Conservation (phyloP, 2,329 filamentous ascomycete species). For the Pezicula neosporulosa region DNA sequence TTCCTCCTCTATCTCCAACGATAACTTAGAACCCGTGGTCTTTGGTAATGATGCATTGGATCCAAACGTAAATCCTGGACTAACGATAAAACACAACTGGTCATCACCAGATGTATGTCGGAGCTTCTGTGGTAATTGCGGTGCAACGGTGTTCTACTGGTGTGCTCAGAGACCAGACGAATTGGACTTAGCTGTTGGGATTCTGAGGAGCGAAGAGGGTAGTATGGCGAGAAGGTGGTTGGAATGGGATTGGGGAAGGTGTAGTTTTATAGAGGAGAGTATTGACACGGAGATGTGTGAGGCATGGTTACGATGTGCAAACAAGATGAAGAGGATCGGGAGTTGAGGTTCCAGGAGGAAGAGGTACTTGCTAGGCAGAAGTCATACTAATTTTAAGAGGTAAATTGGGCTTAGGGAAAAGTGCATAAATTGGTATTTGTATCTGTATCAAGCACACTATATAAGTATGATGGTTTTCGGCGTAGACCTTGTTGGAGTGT, state of each 20-base stretch:
- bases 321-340: background rate
- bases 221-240: constrained; percentile 8
- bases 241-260: constrained; percentile 6
- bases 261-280: constrained; percentile 6
- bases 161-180: constrained; percentile 2
- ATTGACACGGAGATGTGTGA: constrained; percentile 5
- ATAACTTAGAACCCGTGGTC: background rate
- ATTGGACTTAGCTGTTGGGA: constrained; percentile 7
- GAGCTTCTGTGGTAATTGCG: constrained; percentile 6
- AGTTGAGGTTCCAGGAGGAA: background rate
- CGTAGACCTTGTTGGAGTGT: too few species aligned
- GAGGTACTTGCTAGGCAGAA: background rate
- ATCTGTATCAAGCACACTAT: too few species aligned
- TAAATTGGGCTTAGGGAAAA: too few species aligned
- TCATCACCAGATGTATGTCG: constrained; percentile 4
- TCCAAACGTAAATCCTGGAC: background rate
- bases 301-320: constrained; percentile 2
- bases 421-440: too few species aligned
- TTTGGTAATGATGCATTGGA: background rate
- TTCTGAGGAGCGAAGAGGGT: constrained; percentile 9
- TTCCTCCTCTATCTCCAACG: background rate
- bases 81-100: constrained; percentile 6
- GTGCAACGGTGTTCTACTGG: constrained; percentile 5
- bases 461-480: too few species aligned
- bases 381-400: too few species aligned